Evolutionary conservation across 2,329 filamentous ascomycete genomes (phyloP).

Genomic region (Aspergillus clavatus): DNA sequence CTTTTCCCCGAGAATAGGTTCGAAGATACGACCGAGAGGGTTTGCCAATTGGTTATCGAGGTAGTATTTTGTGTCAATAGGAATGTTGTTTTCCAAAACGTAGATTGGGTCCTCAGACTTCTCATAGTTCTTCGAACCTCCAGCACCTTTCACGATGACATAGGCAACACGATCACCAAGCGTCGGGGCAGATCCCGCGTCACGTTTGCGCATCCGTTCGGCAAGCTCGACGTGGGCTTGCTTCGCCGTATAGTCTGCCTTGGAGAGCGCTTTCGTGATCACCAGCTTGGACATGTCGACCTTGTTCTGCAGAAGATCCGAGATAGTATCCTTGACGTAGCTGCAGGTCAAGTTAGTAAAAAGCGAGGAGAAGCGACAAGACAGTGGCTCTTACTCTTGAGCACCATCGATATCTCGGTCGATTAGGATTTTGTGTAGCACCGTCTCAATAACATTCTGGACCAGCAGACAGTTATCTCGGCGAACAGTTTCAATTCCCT

Average conservation of each 20-base stretch:
- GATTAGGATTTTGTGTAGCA: conserved; percentile 90
- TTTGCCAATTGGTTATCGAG: conserved; percentile 97
- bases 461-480: conserved; percentile 94
- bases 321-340: conserved; percentile 94
- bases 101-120: conserved; percentile 96
- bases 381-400: conserved; percentile 70
- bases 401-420: conserved; percentile 85
- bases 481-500: conserved; percentile 96
- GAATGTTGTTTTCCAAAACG: conserved; percentile 94
- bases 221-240: conserved; percentile 96
- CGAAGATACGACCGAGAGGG: conserved; percentile 90
- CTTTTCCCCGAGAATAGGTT: conserved; percentile 91
- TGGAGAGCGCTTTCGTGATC: conserved; percentile 94
- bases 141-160: conserved; percentile 89
- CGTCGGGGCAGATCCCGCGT: conserved; percentile 85
- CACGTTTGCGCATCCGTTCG: conserved; percentile 93
- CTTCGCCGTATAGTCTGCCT: conserved; percentile 82
- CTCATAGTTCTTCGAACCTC: conserved; percentile 91
- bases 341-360: conserved; percentile 48
- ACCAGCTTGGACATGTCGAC: conserved; percentile 99
- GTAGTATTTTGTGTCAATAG: conserved; percentile 97
- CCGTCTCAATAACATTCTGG: conserved; percentile 95
- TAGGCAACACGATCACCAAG: conserved; percentile 96
- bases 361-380: neutral
- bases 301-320: conserved; percentile 93